phyloP scores from a whole-genome alignment of 2,329 filamentous ascomycete genomes.

The Fusarium annulatum region DNA sequence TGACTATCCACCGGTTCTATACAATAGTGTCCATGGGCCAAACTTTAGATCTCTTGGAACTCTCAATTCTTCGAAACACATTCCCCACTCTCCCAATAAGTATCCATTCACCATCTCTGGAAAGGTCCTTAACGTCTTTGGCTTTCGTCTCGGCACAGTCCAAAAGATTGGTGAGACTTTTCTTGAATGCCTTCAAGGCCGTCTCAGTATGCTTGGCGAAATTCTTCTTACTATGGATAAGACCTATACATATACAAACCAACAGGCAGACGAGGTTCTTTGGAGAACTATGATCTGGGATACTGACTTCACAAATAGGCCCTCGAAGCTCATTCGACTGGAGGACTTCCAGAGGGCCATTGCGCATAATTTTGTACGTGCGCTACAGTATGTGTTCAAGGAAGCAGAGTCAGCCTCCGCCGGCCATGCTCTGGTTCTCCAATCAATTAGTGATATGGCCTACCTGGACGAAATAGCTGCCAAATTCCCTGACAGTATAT shows the following conservation, averaged over 20 bases:
- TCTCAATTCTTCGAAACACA: not conserved
- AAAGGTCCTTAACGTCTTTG: fast-evolving
- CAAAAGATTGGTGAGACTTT: not conserved
- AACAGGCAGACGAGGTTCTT: not conserved
- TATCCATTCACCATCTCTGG: not conserved
- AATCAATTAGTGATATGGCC: fast-evolving
- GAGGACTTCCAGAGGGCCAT: not conserved
- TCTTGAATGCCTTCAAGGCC: not conserved
- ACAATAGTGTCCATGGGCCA: not conserved
- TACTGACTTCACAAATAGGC: not conserved
- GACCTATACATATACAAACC: not conserved
- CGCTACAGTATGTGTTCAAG: not conserved
- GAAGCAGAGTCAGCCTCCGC: not conserved
- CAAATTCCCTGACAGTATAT: not conserved
- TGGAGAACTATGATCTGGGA: constrained; percentile 9
- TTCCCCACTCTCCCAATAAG: not conserved
- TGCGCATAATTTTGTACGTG: not conserved
- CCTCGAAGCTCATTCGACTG: not conserved
- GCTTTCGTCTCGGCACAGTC: not conserved
- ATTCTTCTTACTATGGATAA: not conserved
- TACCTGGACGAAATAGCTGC: not conserved
- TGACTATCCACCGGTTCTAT: not conserved
- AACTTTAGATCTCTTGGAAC: not conserved
- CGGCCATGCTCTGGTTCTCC: fast-evolving
- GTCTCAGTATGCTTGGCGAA: fast-evolving